A percentile compares a stretch with the other conserved stretches of the same genome.
Evolutionary conservation across 805 yeast genomes (phyloP).

Genomic region (Debaryomyces castellii): DNA sequence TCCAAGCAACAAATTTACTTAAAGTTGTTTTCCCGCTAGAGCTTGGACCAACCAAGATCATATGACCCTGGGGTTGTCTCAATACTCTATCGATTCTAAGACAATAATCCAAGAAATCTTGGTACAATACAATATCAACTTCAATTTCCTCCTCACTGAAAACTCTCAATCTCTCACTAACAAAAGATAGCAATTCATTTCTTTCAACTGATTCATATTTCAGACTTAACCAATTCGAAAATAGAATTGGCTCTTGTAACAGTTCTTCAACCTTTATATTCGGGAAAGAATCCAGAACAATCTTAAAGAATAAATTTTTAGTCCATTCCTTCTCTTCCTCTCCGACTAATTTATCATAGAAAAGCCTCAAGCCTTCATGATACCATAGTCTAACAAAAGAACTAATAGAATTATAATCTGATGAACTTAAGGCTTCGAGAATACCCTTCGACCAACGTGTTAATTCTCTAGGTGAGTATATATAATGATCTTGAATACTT

Average conservation of each 20-base stretch:
- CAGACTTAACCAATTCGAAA: slow-evolving; percentile 72
- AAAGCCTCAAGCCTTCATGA: slow-evolving; percentile 78
- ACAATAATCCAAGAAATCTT: slow-evolving; percentile 70
- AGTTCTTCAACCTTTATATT: slow-evolving; percentile 34
- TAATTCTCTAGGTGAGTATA: slow-evolving; percentile 86
- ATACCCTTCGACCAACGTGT: slow-evolving; percentile 88
- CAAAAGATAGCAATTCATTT: slow-evolving; percentile 49
- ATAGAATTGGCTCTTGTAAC: slow-evolving; percentile 56
- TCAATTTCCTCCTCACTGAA: slow-evolving; percentile 81
- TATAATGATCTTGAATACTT: slow-evolving; percentile 53
- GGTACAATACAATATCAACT: slow-evolving; percentile 58
- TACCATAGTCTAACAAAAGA: slow-evolving; percentile 67
- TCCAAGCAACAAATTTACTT: slow-evolving; percentile 85
- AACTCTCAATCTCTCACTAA: slow-evolving; percentile 60
- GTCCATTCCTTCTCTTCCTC: slow-evolving; percentile 52
- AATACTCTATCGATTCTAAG: slow-evolving; percentile 79
- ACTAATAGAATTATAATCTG: slow-evolving; percentile 34
- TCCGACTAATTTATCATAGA: slow-evolving; percentile 66
- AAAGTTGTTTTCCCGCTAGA: slow-evolving; percentile 80
- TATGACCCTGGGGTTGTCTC: slow-evolving; percentile 85
- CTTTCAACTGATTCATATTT: slow-evolving; percentile 57
- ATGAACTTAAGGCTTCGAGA: slow-evolving; percentile 45
- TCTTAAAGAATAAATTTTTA: slow-evolving; percentile 25
- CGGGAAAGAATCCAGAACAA: slow-evolving; percentile 46
- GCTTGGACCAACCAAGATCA: slow-evolving; percentile 79